These are phyloP conservation scores for Aspergillus oerlinghausenensis DNA, from an alignment of 2,329 filamentous ascomycete species.

Conservation along the genomic window DNA sequence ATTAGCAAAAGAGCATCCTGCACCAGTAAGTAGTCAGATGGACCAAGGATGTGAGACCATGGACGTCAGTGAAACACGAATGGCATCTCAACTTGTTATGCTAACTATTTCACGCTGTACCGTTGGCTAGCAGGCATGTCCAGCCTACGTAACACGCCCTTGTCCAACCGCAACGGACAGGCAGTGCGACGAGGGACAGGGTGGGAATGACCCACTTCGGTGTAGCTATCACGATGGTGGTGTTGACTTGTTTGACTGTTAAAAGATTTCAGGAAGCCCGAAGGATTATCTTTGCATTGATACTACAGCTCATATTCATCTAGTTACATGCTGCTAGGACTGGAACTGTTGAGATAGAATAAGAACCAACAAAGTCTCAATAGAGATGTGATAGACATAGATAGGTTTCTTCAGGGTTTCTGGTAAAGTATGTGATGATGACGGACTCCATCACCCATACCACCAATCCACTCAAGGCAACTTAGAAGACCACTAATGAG, in stretches of 20 bases:
- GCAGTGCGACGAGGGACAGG: constrained; percentile 1
- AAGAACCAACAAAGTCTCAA: neutral
- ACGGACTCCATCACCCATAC: neutral
- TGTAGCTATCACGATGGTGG: neutral
- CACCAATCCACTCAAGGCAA: neutral
- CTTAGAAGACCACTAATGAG: neutral
- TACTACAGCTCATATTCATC: too few relatives aligned
- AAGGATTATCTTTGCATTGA: too few relatives aligned
- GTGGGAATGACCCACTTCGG: constrained; percentile 6
- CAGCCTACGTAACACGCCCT: constrained; percentile 15
- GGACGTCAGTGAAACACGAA: constrained; percentile 12
- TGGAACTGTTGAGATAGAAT: neutral
- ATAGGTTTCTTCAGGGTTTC: neutral
- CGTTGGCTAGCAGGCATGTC: constrained; percentile 7
- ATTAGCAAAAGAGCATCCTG: neutral
- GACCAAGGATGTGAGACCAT: constrained; percentile 4
- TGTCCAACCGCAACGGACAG: constrained; percentile 15
- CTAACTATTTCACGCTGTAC: neutral
- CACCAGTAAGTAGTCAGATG: neutral
- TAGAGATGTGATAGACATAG: neutral
- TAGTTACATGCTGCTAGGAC: neutral
- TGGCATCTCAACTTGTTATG: neutral
- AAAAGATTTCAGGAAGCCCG: neutral
- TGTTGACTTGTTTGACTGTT: neutral
- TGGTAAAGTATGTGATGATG: neutral